phyloP scores from a whole-genome alignment of 306 rosid genomes.

The Casuarina glauca region DNA sequence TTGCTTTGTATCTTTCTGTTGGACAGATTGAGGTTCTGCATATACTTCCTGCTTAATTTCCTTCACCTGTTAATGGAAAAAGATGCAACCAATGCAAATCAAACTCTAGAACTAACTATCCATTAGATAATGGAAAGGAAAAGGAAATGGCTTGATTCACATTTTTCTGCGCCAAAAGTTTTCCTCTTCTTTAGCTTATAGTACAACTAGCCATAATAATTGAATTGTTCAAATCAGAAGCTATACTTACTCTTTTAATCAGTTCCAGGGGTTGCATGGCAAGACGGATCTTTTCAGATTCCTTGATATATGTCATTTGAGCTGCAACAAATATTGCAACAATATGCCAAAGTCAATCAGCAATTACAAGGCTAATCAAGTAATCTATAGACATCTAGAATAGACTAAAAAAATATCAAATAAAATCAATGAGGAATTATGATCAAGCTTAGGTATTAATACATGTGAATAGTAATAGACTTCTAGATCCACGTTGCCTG shows the following conservation, averaged over 20 bases:
- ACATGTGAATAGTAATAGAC: constrained; percentile 12
- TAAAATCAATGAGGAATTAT: constrained; percentile 1
- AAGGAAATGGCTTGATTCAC: neutral
- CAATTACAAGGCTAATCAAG: neutral
- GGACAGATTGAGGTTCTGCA: constrained; percentile 54
- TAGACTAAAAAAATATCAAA: neutral
- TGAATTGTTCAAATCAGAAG: constrained; percentile 2
- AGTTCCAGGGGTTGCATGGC: constrained; percentile 90
- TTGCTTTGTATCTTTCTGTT: constrained; percentile 69
- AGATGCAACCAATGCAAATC: constrained; percentile 13
- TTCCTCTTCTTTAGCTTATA: neutral
- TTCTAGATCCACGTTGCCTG: neutral
- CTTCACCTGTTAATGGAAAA: constrained; percentile 59
- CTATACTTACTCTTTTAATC: constrained; percentile 73
- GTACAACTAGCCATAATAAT: neutral
- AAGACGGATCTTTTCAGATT: constrained; percentile 86
- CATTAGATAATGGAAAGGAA: constrained; percentile 5
- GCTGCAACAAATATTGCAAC: constrained; percentile 48
- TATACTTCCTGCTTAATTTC: constrained; percentile 79
- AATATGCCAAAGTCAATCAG: constrained; percentile 14
- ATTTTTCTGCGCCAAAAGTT: neutral
- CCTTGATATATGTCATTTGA: constrained; percentile 57
- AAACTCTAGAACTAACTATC: neutral
- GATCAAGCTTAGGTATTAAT: constrained; percentile 15
- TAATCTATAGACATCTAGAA: neutral